Percentiles rank a stretch among this genome's conserved stretches.
Conservation (phyloP, 2,329 filamentous ascomycete species). For the Neonectria faginata region DNA sequence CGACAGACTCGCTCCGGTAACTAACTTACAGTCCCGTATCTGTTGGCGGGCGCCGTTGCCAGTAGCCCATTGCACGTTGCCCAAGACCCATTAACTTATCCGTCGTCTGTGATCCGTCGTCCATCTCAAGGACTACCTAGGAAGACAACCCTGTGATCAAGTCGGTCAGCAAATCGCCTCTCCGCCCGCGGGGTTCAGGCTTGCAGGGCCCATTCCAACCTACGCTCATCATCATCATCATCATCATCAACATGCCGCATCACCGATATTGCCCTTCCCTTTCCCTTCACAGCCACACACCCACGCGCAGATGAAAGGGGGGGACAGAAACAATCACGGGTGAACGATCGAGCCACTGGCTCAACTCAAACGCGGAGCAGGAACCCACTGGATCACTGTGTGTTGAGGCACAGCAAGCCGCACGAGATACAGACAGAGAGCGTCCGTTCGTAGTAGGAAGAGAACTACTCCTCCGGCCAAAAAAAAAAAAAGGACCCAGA, state of each 20-base stretch:
- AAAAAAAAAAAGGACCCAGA: neutral
- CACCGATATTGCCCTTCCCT: neutral
- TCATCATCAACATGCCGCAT: conserved; percentile 4
- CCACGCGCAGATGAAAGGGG: conserved; percentile 8
- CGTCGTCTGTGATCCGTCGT: neutral
- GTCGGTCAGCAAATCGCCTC: neutral
- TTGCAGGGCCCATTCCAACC: conserved; percentile 3
- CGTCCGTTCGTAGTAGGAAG: conserved; percentile 3
- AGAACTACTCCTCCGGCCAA: conserved; percentile 7
- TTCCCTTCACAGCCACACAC: neutral
- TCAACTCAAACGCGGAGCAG: conserved; percentile 4
- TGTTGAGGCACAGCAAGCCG: conserved; percentile 12
- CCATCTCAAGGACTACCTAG: conserved; percentile 11
- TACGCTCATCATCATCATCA: conserved; percentile 6
- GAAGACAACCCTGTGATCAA: neutral
- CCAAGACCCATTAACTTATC: neutral
- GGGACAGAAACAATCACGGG: conserved; percentile 12
- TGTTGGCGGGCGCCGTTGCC: neutral
- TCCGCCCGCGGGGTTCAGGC: conserved; percentile 9
- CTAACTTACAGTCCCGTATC: conserved; percentile 3
- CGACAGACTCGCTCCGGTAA: neutral
- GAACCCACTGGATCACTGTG: neutral
- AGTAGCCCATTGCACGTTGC: neutral
- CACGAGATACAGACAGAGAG: conserved; percentile 11
- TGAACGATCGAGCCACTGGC: conserved; percentile 11